These are phyloP conservation scores for Limnanthes douglasii DNA, from an alignment of 345 rosid genomes.

Conservation along the genomic window DNA sequence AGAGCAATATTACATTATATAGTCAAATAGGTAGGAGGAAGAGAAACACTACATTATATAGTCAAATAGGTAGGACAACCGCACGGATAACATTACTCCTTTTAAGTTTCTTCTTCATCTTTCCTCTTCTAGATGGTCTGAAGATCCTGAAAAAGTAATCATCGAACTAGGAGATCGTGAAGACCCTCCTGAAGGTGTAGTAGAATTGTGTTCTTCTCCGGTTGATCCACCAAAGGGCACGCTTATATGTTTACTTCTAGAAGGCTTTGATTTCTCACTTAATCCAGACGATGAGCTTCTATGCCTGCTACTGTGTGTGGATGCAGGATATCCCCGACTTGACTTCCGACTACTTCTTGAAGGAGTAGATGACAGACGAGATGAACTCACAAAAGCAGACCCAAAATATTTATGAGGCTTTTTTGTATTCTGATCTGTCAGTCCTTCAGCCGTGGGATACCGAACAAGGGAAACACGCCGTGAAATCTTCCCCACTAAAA, in stretches of 20 bases:
- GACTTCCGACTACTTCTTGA: slow-evolving; percentile 15
- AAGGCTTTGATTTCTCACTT: slow-evolving; percentile 20
- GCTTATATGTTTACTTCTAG: slow-evolving; percentile 18
- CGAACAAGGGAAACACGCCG: slow-evolving; percentile 43
- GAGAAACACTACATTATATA: too few species aligned
- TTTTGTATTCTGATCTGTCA: slow-evolving; percentile 13
- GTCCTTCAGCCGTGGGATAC: slow-evolving; percentile 49
- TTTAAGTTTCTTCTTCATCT: slow-evolving; percentile 20
- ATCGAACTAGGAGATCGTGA: too few species aligned
- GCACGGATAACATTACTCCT: too few species aligned
- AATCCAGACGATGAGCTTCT: slow-evolving; percentile 18
- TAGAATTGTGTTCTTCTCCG: slow-evolving; percentile 5
- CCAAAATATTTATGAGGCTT: slow-evolving; percentile 14
- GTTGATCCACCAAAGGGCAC: slow-evolving; percentile 9
- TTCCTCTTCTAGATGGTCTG: slow-evolving; percentile 15
- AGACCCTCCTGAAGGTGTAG: too few species aligned
- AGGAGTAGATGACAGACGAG: slow-evolving; percentile 16
- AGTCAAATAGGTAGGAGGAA: too few species aligned
- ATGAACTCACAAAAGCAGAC: slow-evolving; percentile 19
- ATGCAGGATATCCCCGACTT: slow-evolving; percentile 14
- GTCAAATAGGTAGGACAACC: too few species aligned
- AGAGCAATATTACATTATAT: too few species aligned
- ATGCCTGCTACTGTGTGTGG: slow-evolving; percentile 28
- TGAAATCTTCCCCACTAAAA: slow-evolving; percentile 60
- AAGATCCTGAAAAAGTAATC: slow-evolving; percentile 19